phyloP scores from a whole-genome alignment of 176 grass and related monocot genomes.

The Bolboschoenus planiculmis region DNA sequence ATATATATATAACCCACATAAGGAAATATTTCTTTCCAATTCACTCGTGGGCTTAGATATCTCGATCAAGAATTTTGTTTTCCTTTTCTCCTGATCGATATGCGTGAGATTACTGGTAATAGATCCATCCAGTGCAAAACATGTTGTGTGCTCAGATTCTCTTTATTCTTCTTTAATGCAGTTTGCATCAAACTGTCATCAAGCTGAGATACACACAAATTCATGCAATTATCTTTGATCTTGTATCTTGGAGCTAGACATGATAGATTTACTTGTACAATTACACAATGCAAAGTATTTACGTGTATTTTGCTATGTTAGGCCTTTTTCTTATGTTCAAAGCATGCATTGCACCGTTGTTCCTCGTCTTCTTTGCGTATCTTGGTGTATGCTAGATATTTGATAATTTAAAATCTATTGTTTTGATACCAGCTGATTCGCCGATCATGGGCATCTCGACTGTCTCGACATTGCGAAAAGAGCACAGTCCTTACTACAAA shows the following conservation, averaged over 20 bases:
- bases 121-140: background rate
- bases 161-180: background rate
- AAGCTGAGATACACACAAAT: background rate
- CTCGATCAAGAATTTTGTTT: background rate
- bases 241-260: background rate
- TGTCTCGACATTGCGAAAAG: background rate
- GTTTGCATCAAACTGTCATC: background rate
- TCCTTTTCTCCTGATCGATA: background rate
- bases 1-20: background rate
- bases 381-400: no score
- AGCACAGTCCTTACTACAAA: background rate
- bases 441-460: background rate
- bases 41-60: background rate
- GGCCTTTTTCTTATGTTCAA: background rate
- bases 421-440: background rate
- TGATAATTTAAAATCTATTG: background rate
- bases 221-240: background rate
- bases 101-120: background rate
- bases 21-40: background rate
- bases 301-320: no score
- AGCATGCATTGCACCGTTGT: background rate
- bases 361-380: background rate
- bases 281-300: background rate
- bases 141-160: background rate
- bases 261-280: background rate